Evolutionary conservation across 192 early-diverging fungal species (phyloP).

Genomic region (Linnemannia hyalina): DNA sequence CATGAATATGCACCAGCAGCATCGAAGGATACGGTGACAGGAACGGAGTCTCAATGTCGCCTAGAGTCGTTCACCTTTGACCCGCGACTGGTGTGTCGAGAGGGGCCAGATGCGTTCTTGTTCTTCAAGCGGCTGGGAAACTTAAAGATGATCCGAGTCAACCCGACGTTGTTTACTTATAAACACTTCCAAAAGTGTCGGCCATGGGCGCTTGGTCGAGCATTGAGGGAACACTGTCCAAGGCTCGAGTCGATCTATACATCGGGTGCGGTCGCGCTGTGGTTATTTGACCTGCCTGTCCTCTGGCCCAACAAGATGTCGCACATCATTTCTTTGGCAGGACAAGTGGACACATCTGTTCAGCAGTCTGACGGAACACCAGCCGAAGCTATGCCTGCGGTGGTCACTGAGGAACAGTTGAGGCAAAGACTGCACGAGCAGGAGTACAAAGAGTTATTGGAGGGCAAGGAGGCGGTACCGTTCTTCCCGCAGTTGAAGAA

Average conservation of each 20-base stretch:
- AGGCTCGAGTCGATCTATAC: not conserved
- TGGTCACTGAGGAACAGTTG: not conserved
- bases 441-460: not conserved
- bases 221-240: not conserved
- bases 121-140: not conserved
- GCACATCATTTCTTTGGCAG: not conserved
- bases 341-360: no score
- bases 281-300: not conserved
- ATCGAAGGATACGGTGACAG: not conserved
- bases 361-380: not conserved
- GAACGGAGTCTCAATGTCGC: not conserved
- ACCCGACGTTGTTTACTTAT: not conserved
- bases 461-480: not conserved
- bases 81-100: not conserved
- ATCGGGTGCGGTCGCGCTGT: not conserved
- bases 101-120: not conserved
- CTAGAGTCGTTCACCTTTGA: not conserved
- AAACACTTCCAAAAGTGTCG: not conserved
- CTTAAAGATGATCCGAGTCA: conserved; percentile 1
- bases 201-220: not conserved
- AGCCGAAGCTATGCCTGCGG: not conserved
- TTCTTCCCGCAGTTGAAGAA: not conserved
- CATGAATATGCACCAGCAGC: not conserved
- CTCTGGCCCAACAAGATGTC: not conserved
- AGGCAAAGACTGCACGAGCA: not conserved